These are phyloP conservation scores for Phialocephala subalpina DNA, from an alignment of 2,329 filamentous ascomycete species.

Conservation along the genomic window DNA sequence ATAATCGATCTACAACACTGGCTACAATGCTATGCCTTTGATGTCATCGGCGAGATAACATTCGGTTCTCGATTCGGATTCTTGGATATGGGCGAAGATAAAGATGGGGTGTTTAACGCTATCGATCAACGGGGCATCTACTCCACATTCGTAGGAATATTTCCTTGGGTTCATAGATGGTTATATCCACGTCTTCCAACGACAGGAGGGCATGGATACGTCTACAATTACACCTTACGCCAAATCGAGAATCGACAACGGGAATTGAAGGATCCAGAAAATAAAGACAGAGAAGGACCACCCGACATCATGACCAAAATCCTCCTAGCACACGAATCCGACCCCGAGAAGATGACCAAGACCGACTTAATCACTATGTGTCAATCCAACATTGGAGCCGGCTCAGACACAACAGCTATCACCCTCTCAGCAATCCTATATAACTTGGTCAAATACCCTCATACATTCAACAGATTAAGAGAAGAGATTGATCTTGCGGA, in stretches of 20 bases:
- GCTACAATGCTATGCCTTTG: slow-evolving; percentile 57
- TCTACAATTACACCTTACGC: slow-evolving; percentile 29
- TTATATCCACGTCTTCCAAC: slow-evolving; percentile 43
- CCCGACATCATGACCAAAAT: slow-evolving; percentile 53
- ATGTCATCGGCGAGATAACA: slow-evolving; percentile 61
- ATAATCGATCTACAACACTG: slow-evolving; percentile 51
- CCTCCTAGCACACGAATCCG: slow-evolving; percentile 46
- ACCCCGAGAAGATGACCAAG: slow-evolving; percentile 44
- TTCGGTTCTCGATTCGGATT: slow-evolving; percentile 52
- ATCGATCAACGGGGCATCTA: slow-evolving; percentile 49
- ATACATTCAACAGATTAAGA: slow-evolving; percentile 36
- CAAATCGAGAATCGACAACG: slow-evolving; percentile 32
- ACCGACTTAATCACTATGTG: slow-evolving; percentile 43
- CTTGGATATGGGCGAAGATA: slow-evolving; percentile 54
- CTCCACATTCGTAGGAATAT: slow-evolving; percentile 52
- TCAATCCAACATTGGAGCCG: slow-evolving; percentile 42
- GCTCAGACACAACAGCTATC: slow-evolving; percentile 57
- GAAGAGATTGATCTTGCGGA: slow-evolving; percentile 44
- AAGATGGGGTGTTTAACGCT: slow-evolving; percentile 50
- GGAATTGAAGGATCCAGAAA: slow-evolving; percentile 29
- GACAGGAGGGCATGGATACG: slow-evolving; percentile 31
- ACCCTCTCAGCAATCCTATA: slow-evolving; percentile 55
- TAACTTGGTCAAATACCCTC: slow-evolving; percentile 49
- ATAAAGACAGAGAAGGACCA: slow-evolving; percentile 30
- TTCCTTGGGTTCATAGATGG: slow-evolving; percentile 47